phyloP scores from a whole-genome alignment of 768 basidiomycete genomes.

The Trametes elegans region DNA sequence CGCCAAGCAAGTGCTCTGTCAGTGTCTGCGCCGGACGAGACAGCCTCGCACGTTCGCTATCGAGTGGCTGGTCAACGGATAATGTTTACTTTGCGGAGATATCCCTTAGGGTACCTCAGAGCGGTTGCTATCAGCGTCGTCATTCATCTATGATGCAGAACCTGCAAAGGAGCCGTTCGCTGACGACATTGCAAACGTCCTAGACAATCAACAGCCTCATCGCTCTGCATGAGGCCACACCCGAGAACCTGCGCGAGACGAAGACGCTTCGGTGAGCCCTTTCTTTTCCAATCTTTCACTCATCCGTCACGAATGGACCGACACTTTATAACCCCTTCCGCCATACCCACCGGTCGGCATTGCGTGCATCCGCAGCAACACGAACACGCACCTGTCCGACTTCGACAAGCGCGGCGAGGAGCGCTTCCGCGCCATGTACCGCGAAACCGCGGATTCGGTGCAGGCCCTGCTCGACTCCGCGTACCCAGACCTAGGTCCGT shows the following conservation, averaged over 20 bases:
- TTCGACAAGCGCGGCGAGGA: slow-evolving; percentile 40
- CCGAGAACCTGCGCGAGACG: slow-evolving; percentile 49
- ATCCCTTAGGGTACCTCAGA: no score
- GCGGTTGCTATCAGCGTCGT: no score
- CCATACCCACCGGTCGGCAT: no score
- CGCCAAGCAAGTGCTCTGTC: no score
- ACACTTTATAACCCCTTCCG: not conserved
- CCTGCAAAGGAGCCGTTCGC: not conserved
- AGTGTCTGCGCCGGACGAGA: no score
- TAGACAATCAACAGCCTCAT: slow-evolving; percentile 60
- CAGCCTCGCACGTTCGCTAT: no score
- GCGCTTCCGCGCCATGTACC: slow-evolving; percentile 52
- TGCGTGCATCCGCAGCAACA: slow-evolving; percentile 45
- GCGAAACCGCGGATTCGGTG: slow-evolving; percentile 49
- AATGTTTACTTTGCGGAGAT: no score
- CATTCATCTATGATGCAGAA: no score
- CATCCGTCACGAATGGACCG: not conserved
- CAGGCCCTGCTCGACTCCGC: slow-evolving; percentile 46
- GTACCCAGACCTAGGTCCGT: slow-evolving; percentile 65
- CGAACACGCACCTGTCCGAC: slow-evolving; percentile 41
- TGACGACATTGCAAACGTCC: not conserved
- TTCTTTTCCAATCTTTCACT: no score
- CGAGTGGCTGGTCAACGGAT: no score
- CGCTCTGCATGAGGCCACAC: slow-evolving; percentile 49
- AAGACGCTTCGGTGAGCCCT: slow-evolving; percentile 43